Base-by-base conservation (phyloP, 306 rosid species). In the Quercus engelmannii region DNA sequence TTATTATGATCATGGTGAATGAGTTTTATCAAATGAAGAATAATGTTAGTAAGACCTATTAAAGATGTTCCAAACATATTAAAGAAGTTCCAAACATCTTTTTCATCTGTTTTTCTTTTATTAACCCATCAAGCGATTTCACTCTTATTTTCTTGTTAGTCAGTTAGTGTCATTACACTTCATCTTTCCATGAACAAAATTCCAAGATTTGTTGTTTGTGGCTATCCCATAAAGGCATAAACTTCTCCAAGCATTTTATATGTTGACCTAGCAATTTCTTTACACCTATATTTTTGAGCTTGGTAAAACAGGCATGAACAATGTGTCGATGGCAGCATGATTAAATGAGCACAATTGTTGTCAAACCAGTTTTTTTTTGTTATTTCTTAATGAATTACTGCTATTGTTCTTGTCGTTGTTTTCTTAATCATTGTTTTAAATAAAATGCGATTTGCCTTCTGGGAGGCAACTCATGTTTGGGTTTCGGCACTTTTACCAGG, bases 401-500 rank as follows among this genome's bases (percentile, higher is more conserved):
- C 43, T 13, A 14, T 18, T 31, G 43, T 64, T 64, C 41, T 18
- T 3, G 46, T 35, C 5, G 1, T 9, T 4, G 72, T 35, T 35
- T 3, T 68, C 54, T 71, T 71, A 25, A 28, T 78, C 52, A 26
- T 74, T 57, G 7, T 76, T 67, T 79, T 77, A 67, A 26, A 69
- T 35, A 49, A 43, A n/a, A 9, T 46, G 5, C 65, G 5, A 26
- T n/a, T 79, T 63, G 68, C 35, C 51, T 55, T 78, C 18, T 59
- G n/a, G n/a, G 74, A 80, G 76, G 80, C 67, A 55, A 67, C 69
- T 76, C 30, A 71, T 70, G 74, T 64, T 79, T 62, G 76, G 46
- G n/a, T 76, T 70, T 46, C 69, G 38, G 31, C 67, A 68, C 76
- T 59, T 82, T 46, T 83, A 78, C 82, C 92, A 96, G 99, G 90